A percentile compares a stretch with the other conserved stretches of the same genome.
These are phyloP conservation scores for Chenopodium formosanum DNA, from an alignment of 148 eudicot species.

Conservation along the genomic window DNA sequence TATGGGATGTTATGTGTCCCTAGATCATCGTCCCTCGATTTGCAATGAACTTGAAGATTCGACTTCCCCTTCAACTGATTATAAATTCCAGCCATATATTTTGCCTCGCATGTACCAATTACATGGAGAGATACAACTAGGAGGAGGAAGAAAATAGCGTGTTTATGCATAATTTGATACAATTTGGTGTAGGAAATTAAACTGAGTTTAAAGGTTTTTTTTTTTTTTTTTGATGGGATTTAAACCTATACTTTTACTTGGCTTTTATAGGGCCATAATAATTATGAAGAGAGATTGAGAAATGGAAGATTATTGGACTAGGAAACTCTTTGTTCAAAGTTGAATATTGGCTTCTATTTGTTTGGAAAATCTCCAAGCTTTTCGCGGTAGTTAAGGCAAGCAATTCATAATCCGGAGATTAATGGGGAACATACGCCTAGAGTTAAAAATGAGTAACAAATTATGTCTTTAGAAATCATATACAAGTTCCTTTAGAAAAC, in stretches of 20 bases:
- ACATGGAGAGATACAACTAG: background rate
- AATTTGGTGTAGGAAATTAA: background rate
- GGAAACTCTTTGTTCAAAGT: background rate
- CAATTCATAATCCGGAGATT: too few relatives aligned
- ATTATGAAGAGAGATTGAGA: too few relatives aligned
- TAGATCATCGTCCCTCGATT: slow-evolving; percentile 16
- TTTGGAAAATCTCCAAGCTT: background rate
- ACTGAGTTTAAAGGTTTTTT: background rate
- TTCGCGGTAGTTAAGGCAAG: background rate
- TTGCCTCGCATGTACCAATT: background rate
- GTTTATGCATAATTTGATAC: background rate
- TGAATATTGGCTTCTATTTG: background rate
- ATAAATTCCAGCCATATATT: background rate
- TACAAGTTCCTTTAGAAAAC: too few relatives aligned
- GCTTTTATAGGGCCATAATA: too few relatives aligned
- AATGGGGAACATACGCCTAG: too few relatives aligned
- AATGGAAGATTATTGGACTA: too few relatives aligned
- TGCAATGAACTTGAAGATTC: slow-evolving; percentile 19
- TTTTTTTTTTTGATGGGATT: too few relatives aligned
- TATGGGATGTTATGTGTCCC: background rate
- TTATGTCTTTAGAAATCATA: too few relatives aligned
- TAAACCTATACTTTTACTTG: too few relatives aligned
- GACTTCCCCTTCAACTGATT: background rate
- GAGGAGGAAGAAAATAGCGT: background rate
- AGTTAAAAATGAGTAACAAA: too few relatives aligned